Conservation (phyloP, 352 stramenopile genomes). For the Pythium pectinolyticum region DNA sequence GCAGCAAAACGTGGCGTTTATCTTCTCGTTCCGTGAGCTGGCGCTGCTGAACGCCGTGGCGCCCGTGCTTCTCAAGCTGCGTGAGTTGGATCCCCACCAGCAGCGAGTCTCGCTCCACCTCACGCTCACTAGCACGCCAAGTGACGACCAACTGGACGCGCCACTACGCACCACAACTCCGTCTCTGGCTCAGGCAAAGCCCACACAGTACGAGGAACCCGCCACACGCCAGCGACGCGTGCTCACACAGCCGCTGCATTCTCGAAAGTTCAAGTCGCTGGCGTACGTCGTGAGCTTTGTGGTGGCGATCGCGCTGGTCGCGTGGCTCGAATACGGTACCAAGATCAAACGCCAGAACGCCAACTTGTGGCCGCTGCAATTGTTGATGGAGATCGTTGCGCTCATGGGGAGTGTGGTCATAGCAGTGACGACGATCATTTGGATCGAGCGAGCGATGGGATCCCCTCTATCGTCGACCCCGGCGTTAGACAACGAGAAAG, state of each 20-base stretch:
- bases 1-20: conserved; percentile 33
- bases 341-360: conserved; percentile 23
- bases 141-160: conserved; percentile 16
- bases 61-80: conserved; percentile 26
- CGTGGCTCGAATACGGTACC: conserved; percentile 24
- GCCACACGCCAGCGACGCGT: conserved; percentile 9
- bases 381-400: conserved; percentile 21
- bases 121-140: conserved; percentile 22
- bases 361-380: conserved; percentile 27
- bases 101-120: conserved; percentile 30
- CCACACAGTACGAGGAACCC: conserved; percentile 14
- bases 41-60: conserved; percentile 37
- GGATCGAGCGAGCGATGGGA: conserved; percentile 4
- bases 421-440: conserved; percentile 1
- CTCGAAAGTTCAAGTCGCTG: conserved; percentile 8
- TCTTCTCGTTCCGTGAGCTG: conserved; percentile 50
- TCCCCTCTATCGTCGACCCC: neutral
- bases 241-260: conserved; percentile 26
- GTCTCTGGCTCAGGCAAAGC: too few species aligned
- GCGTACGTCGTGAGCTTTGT: conserved; percentile 10
- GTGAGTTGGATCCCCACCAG: conserved; percentile 36
- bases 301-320: neutral
- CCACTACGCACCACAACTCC: conserved; percentile 5
- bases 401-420: conserved; percentile 4
- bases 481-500: too few species aligned